phyloP scores from a whole-genome alignment of 2,329 filamentous ascomycete genomes.

The Balansia obtecta region DNA sequence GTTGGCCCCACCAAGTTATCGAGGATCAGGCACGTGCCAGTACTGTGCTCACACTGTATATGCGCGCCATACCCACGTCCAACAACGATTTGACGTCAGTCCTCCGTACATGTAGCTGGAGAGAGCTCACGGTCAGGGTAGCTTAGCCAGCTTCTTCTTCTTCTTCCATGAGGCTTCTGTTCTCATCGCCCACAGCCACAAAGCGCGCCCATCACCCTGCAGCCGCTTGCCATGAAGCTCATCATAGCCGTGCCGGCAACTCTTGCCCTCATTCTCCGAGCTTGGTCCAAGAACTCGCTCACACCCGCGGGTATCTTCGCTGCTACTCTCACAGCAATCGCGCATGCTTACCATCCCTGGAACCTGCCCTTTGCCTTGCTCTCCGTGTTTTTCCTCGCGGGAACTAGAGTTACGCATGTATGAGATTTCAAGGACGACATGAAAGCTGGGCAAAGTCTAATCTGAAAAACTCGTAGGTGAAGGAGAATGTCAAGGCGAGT shows the following conservation, averaged over 20 bases:
- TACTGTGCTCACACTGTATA: neutral
- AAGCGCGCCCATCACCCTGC: neutral
- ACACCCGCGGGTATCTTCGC: conserved; percentile 63
- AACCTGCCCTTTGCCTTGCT: conserved; percentile 80
- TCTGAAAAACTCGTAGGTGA: conserved; percentile 42
- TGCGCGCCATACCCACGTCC: neutral
- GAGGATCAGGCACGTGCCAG: neutral
- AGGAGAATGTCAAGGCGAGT: conserved; percentile 71
- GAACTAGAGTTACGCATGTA: conserved; percentile 74
- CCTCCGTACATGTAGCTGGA: no score
- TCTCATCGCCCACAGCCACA: neutral
- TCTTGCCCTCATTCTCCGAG: conserved; percentile 50
- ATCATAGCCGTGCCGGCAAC: conserved; percentile 46
- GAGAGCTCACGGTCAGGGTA: neutral
- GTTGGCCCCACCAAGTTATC: conserved; percentile 1
- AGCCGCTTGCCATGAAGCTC: conserved; percentile 35
- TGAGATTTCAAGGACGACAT: conserved; percentile 6
- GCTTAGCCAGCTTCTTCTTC: neutral
- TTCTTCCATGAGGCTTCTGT: neutral
- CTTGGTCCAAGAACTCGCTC: conserved; percentile 61
- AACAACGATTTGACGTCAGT: neutral
- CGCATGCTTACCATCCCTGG: conserved; percentile 88
- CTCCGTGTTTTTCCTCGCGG: conserved; percentile 74
- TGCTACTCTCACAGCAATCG: conserved; percentile 59
- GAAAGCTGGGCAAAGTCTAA: neutral